Percentiles rank a stretch among this genome's conserved stretches.
These are phyloP conservation scores for Gaultheria prostrata DNA, from an alignment of 148 eudicot species.

Conservation along the genomic window DNA sequence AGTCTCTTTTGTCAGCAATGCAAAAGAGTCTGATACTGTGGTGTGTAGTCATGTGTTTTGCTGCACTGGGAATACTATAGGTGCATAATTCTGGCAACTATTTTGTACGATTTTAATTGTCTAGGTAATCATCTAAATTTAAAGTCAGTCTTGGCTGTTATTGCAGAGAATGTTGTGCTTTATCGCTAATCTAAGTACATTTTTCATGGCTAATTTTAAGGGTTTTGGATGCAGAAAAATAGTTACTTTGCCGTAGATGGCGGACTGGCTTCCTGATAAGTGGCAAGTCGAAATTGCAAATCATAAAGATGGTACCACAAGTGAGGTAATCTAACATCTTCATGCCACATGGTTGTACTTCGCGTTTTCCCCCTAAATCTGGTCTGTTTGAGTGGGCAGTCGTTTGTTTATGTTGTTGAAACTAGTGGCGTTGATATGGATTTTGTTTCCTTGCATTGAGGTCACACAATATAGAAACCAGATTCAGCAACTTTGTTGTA, in stretches of 20 bases:
- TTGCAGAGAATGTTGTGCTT: not conserved
- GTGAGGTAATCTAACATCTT: not conserved
- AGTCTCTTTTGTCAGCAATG: not conserved
- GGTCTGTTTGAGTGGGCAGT: not conserved
- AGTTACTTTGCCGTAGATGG: conserved; percentile 2
- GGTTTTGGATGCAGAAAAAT: conserved; percentile 5
- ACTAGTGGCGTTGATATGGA: not conserved
- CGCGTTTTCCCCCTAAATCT: not conserved
- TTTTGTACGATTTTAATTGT: not conserved
- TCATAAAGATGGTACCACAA: conserved; percentile 2
- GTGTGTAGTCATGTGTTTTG: not conserved
- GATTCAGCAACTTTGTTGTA: not conserved
- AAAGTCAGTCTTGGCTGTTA: not conserved
- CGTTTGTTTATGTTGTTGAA: not conserved
- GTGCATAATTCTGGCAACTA: not conserved
- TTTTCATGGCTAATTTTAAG: not conserved
- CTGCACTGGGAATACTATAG: not conserved
- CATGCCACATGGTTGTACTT: not conserved
- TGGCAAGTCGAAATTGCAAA: not conserved
- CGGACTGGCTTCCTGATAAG: conserved; percentile 12
- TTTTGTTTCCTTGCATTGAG: not conserved
- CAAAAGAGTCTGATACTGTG: not conserved
- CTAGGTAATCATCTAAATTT: not conserved
- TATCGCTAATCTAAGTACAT: not conserved
- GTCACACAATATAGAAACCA: not conserved